Evolutionary conservation across 1,284 basidiomycete species (phyloP), one percentile per base, ranked within the genome.

Genomic region (Ganoderma resinaceum): DNA sequence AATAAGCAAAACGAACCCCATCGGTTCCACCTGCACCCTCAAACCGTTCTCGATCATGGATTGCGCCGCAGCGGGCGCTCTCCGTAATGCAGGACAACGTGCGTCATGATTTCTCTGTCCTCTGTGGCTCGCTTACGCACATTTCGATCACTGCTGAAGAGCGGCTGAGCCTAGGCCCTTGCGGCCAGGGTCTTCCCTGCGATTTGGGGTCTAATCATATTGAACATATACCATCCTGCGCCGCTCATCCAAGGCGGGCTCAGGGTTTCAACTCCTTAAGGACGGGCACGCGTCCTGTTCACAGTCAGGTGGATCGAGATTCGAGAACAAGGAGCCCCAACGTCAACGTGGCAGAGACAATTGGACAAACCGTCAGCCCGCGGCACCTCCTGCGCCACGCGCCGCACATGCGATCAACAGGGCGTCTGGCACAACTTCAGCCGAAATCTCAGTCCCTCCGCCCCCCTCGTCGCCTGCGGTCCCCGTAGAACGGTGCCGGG

Each of bases 171-270:
- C 53, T 20, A 33, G 29, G 29, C 53, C 26, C 53, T 11, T 29
- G 53, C 16, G 9, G 12, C 16, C 16, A 55, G 53, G 53, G 53
- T 55, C 53, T 55, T 52, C 46, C 29, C 46, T 26, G 53, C 53
- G 53, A 55, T 55, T 55, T 55, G 53, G 46, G 53, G 53, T 33
- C 53, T 33, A 53, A 53, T 53, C 52, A 26, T 26, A 53, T 33
- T 31, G 53, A 53, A 26, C 29, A 29, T 20, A 42, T n/a, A n/a
- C n/a, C 46, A 12, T 52, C 11, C 29, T 55, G 20, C 31, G 16
- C 53, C 26, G 53, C 53, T 55, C 53, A 26, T 31, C 16, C 31
- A 55, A 55, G 14, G 53, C 16, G 31, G 33, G 33, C 55, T 37
- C 55, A 58, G 55, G 55, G 55, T 58, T 23, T 16, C 35, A n/a